Percentiles rank a stretch among this genome's conserved stretches.
These are phyloP conservation scores for Acanthamoeba royreba DNA, from an alignment of 208 protist species.

Conservation along the genomic window DNA sequence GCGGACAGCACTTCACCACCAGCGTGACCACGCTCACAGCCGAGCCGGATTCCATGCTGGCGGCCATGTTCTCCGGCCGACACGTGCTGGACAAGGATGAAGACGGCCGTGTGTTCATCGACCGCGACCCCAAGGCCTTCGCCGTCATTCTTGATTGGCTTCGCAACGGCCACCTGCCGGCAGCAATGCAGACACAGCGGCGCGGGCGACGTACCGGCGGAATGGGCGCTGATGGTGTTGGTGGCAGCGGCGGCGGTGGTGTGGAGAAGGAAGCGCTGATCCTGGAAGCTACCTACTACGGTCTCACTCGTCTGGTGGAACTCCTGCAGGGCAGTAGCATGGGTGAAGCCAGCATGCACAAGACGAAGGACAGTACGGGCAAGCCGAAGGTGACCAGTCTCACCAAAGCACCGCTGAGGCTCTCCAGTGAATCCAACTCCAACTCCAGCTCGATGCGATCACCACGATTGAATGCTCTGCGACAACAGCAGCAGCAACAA, in stretches of 20 bases:
- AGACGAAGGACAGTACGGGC: too few relatives aligned
- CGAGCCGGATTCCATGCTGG: not conserved
- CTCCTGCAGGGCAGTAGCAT: too few relatives aligned
- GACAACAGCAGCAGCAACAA: not conserved
- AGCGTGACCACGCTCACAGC: not conserved
- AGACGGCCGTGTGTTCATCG: not conserved
- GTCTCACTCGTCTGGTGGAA: not conserved
- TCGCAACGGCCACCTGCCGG: not conserved
- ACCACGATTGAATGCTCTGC: too few relatives aligned
- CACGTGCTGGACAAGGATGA: not conserved
- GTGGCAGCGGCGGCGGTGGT: too few relatives aligned
- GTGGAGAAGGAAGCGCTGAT: not conserved
- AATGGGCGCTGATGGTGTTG: too few relatives aligned
- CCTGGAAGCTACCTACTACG: not conserved
- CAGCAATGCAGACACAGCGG: too few relatives aligned
- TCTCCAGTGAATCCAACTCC: too few relatives aligned
- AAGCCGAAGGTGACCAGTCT: too few relatives aligned
- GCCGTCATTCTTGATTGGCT: constrained; percentile 2
- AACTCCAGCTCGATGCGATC: too few relatives aligned
- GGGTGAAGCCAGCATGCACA: too few relatives aligned
- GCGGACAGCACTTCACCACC: not conserved
- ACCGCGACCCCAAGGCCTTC: constrained; percentile 30
- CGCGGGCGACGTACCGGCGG: too few relatives aligned
- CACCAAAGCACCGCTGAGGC: too few relatives aligned
- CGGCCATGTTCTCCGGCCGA: not conserved